These are phyloP conservation scores for Wallacemonas rigidus DNA, from an alignment of 208 protist species.

Conservation along the genomic window DNA sequence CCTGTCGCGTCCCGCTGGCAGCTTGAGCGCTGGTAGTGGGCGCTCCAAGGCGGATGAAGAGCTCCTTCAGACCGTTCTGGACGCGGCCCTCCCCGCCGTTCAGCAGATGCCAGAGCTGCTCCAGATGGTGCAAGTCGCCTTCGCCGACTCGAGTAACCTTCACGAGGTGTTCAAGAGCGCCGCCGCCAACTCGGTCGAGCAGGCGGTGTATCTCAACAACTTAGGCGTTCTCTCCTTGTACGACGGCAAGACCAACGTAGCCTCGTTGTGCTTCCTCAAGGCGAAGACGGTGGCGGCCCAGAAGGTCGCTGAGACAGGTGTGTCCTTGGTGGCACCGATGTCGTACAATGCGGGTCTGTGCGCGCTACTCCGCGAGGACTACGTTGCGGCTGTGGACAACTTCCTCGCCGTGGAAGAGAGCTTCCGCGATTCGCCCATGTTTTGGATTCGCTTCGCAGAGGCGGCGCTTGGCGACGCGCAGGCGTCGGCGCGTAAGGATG, in stretches of 20 bases:
- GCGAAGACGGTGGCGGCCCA: slow-evolving; percentile 52
- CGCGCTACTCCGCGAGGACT: slow-evolving; percentile 76
- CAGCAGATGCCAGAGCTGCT: slow-evolving; percentile 49
- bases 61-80: slow-evolving; percentile 72
- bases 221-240: slow-evolving; percentile 77
- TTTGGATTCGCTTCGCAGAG: slow-evolving; percentile 86
- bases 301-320: slow-evolving; percentile 20
- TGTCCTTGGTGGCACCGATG: slow-evolving; percentile 49
- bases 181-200: slow-evolving; percentile 41
- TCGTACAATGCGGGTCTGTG: slow-evolving; percentile 87
- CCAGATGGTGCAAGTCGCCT: slow-evolving; percentile 54
- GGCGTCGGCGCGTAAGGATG: slow-evolving; percentile 30
- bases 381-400: slow-evolving; percentile 67
- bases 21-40: slow-evolving; percentile 28
- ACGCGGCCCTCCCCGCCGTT: slow-evolving; percentile 43
- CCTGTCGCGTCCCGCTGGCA: slow-evolving; percentile 56
- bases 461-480: slow-evolving; percentile 70
- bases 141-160: slow-evolving; percentile 74
- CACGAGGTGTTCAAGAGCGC: slow-evolving; percentile 64
- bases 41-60: slow-evolving; percentile 77
- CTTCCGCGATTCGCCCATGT: slow-evolving; percentile 75
- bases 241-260: slow-evolving; percentile 78
- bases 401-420: slow-evolving; percentile 75
- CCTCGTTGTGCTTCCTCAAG: slow-evolving; percentile 84
- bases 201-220: slow-evolving; percentile 86